Conservation (phyloP, 192 early-diverging fungal genomes). For the Umbelopsis sp. region DNA sequence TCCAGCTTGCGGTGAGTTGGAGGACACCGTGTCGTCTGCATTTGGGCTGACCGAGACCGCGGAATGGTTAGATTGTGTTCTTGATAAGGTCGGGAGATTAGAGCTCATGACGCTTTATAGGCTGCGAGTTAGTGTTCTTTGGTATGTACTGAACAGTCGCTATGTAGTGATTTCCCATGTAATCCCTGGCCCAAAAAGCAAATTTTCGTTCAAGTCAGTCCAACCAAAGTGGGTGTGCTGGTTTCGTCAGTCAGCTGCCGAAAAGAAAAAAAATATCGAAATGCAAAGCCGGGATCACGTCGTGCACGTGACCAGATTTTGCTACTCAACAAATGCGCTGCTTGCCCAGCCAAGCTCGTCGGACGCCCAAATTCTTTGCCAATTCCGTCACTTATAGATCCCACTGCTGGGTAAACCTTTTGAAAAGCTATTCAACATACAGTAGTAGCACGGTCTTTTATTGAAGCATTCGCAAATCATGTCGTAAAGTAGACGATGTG, state of each 20-base stretch:
- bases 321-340: no score
- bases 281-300: neutral
- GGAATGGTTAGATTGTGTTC: constrained; percentile 17
- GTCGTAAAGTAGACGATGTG: no score
- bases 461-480: no score
- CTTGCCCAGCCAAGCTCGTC: no score
- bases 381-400: no score
- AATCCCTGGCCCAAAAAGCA: neutral
- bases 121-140: constrained; percentile 1
- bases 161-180: constrained; percentile 8
- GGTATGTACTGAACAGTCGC: neutral
- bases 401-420: no score
- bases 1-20: neutral
- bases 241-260: constrained; percentile 4
- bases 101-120: constrained; percentile 15
- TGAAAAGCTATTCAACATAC: no score
- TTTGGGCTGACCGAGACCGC: constrained; percentile 17
- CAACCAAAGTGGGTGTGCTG: neutral
- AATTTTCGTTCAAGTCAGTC: neutral
- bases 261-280: constrained; percentile 5
- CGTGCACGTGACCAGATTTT: neutral
- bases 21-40: neutral
- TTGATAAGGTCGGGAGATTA: constrained; percentile 19
- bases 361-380: no score
- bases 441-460: no score